Evolutionary conservation across 345 rosid species (phyloP), one percentile per base, ranked within the genome.

Genomic region (sweet orange (Citrus sinensis)): DNA sequence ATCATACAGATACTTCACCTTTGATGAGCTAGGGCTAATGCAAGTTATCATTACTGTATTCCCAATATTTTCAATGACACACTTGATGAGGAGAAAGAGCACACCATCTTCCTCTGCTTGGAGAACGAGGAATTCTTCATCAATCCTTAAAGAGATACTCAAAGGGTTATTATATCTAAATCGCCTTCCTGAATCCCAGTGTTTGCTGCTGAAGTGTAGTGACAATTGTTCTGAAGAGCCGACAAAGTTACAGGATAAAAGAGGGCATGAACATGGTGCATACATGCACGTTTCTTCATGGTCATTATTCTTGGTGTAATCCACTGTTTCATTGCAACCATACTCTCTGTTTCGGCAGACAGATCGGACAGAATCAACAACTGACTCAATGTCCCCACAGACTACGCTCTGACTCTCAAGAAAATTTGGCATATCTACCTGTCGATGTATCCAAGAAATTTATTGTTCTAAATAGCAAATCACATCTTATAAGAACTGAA

Each of bases 101-200:
- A 79, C 62, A 40, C 86, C 90, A 14, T 88, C 89, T 69, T 82
- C 86, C 80, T 85, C 87, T 27, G 87, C 87, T 80, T 88, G 90
- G 42, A 86, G 87, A 65, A 88, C 79, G 20, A 88, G 83, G 40
- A 79, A 81, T 32, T 71, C 80, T n/a, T 82, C 85, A 2, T 79
- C 68, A 73, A 51, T 59, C 14, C 65, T 61, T 29, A 88, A 20
- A 49, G 84, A 80, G 70, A 86, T 64, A 0, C 76, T 20, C 61
- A 88, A 55, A 27, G 87, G 84, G 34, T 55, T 69, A 71, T 86
- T 74, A 79, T 86, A 86, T 69, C 40, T 71, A 62, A 88, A 86
- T 16, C 80, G 80, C 67, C 86, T 66, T 1, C 79, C 84, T 0
- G 85, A 74, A 63, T 81, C 78, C 74, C 78, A 75, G 56, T 89